Base-by-base conservation (phyloP, 805 yeast genomes). In the Phaffomyces opuntiae region DNA sequence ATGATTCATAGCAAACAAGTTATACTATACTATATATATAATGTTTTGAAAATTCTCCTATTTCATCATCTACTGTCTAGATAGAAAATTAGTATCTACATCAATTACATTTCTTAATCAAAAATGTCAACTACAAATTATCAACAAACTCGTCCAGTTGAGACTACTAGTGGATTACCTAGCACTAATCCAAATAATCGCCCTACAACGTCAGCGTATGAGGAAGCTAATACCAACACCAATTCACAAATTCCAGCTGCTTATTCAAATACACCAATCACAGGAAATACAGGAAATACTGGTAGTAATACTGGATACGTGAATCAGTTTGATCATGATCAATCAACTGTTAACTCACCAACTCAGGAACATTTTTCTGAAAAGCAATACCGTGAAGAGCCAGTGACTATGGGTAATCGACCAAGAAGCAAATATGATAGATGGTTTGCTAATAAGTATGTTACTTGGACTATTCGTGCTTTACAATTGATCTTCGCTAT, bases 401-500 rank as follows among this genome's bases (percentile, higher is more conserved):
- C 13, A 3, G 32, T 36, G 25, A 16, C 37, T 16, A 42, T 25
- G 17, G 35, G 14, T 44, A 19, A 39, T 19, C 9, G 32, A 11
- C 24, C 37, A 9, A 40, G 17, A 5, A 17, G 21, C 32, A 39
- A 24, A 37, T 26, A 38, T 9, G 37, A 41, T 13, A 36, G 38
- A n/a, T 36, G 17, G 6, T 7, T 14, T 8, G 11, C 40, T 2
- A 19, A 37, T 5, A 52, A 47, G 14, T 16, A 39, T 9, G 19
- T 51, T 8, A 45, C 51, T 11, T 54, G 50, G 46, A 48, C 39
- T 1, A 32, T 55, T 3, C 49, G 64, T 39, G 43, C 52, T 12
- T 27, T 52, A 6, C 62, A 67, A 45, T 56, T 63, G 21, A 50
- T 56, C 9, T 53, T 57, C 29, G 55, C 62, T 8, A 54, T 55